A percentile compares a stretch with the other conserved stretches of the same genome.
Conservation (phyloP, 2,329 filamentous ascomycete species). For the Aaosphaeria pasadenensis region DNA sequence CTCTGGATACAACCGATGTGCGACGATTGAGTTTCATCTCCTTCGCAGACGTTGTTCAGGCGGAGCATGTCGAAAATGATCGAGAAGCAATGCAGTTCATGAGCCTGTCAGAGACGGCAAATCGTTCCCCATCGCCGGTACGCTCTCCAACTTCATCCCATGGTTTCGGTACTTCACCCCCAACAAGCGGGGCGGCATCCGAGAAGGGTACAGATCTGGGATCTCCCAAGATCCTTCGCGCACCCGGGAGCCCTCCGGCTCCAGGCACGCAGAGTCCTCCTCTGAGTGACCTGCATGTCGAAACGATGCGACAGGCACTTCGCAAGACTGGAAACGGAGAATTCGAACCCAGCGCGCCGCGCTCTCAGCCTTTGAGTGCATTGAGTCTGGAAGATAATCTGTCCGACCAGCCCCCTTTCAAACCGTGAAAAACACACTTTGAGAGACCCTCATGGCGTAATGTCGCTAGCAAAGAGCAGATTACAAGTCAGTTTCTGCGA, state of each 20-base stretch:
- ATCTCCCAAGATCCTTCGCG: conserved; percentile 53
- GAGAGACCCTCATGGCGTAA: too few relatives aligned
- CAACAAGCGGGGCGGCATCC: conserved; percentile 72
- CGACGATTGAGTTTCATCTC: conserved; percentile 91
- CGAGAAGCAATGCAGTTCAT: conserved; percentile 69
- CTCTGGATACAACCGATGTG: conserved; percentile 73
- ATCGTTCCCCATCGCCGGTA: conserved; percentile 75
- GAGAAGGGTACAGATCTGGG: conserved; percentile 72
- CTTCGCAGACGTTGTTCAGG: conserved; percentile 91
- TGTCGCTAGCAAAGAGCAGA: too few relatives aligned
- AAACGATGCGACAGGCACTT: conserved; percentile 90
- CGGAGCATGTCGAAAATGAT: conserved; percentile 68
- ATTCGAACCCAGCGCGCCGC: conserved; percentile 49
- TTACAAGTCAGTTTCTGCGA: too few relatives aligned
- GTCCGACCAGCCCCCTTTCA: conserved; percentile 30
- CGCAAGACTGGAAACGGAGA: conserved; percentile 83
- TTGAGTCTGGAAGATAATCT: conserved; percentile 35
- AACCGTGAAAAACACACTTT: conserved; percentile 5
- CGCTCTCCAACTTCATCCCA: conserved; percentile 75
- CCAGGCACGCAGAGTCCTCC: conserved; percentile 54
- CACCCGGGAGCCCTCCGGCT: conserved; percentile 59
- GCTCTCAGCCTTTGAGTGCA: conserved; percentile 39
- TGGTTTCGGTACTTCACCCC: conserved; percentile 66
- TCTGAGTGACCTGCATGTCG: conserved; percentile 72
- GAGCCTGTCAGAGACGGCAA: conserved; percentile 60